A percentile compares a stretch with the other conserved stretches of the same genome.
phyloP scores from a whole-genome alignment of 352 stramenopile species.

The Salisapilia sapeloensis region DNA sequence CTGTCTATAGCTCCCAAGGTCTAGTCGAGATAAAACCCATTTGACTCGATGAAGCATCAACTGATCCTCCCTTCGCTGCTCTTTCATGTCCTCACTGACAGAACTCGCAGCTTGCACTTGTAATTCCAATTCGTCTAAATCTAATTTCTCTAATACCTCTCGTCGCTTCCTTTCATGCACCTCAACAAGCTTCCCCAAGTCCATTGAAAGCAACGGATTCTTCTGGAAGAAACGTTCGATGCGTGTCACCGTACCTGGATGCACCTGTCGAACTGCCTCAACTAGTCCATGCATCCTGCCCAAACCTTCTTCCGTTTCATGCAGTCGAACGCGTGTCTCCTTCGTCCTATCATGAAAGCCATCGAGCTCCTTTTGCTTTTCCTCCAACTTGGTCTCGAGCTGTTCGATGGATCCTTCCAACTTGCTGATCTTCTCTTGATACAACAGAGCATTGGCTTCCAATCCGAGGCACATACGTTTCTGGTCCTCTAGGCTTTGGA shows the following conservation, averaged over 20 bases:
- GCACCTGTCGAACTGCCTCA: slow-evolving; percentile 40
- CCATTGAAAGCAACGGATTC: slow-evolving; percentile 41
- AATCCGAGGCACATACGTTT: slow-evolving; percentile 56
- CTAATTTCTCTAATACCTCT: slow-evolving; percentile 29
- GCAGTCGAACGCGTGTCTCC: slow-evolving; percentile 41
- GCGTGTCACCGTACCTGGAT: slow-evolving; percentile 43
- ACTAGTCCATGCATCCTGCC: slow-evolving; percentile 50
- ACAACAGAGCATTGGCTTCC: slow-evolving; percentile 32
- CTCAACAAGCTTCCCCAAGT: slow-evolving; percentile 39
- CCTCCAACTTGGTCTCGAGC: slow-evolving; percentile 31
- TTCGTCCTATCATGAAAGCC: slow-evolving; percentile 39
- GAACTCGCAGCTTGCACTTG: slow-evolving; percentile 24
- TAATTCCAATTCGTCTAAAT: slow-evolving; percentile 32
- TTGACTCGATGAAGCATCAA: slow-evolving; percentile 56
- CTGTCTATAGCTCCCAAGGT: slow-evolving; percentile 12
- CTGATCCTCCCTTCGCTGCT: slow-evolving; percentile 24
- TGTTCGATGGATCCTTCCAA: slow-evolving; percentile 34
- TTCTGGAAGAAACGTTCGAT: slow-evolving; percentile 54
- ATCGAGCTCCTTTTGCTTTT: slow-evolving; percentile 53
- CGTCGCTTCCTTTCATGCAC: slow-evolving; percentile 23
- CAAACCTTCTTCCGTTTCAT: slow-evolving; percentile 58
- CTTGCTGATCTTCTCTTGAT: slow-evolving; percentile 38
- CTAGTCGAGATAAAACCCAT: slow-evolving; percentile 54
- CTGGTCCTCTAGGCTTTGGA: slow-evolving; percentile 55
- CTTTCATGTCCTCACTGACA: too few relatives aligned